These are phyloP conservation scores for Neospermospora avenae DNA, from an alignment of 2,329 filamentous ascomycete species.

Conservation along the genomic window DNA sequence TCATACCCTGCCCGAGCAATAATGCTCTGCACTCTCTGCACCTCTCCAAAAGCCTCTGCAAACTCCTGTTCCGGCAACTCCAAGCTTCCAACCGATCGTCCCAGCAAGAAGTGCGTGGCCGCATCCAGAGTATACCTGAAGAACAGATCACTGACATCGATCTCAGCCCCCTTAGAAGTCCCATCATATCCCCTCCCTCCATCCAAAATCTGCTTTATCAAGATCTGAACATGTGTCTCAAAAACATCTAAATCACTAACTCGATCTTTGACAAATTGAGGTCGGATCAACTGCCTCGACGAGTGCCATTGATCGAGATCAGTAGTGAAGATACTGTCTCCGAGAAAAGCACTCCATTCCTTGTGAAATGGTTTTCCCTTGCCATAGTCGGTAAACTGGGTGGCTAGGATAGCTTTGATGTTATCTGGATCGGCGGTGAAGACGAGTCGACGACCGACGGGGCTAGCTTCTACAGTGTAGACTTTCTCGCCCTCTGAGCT, in stretches of 20 bases:
- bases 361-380: conserved; percentile 73
- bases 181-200: conserved; percentile 43
- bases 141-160: conserved; percentile 74
- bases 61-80: conserved; percentile 61
- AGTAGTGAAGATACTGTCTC: conserved; percentile 74
- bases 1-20: conserved; percentile 59
- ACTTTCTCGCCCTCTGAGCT: conserved; percentile 30
- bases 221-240: conserved; percentile 70
- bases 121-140: conserved; percentile 84
- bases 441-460: conserved; percentile 39
- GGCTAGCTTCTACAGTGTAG: conserved; percentile 57
- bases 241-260: conserved; percentile 79
- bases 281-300: conserved; percentile 76
- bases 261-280: conserved; percentile 83
- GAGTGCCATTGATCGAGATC: conserved; percentile 77
- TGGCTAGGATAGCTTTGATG: conserved; percentile 85
- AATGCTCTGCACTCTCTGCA: conserved; percentile 70
- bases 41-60: conserved; percentile 76
- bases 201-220: conserved; percentile 66
- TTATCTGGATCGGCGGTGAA: conserved; percentile 85
- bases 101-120: conserved; percentile 82
- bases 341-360: conserved; percentile 74
- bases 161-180: conserved; percentile 51
- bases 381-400: conserved; percentile 81
- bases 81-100: conserved; percentile 63